Evolutionary conservation across 768 basidiomycete species (phyloP).

Genomic region (Suillus bovinus): DNA sequence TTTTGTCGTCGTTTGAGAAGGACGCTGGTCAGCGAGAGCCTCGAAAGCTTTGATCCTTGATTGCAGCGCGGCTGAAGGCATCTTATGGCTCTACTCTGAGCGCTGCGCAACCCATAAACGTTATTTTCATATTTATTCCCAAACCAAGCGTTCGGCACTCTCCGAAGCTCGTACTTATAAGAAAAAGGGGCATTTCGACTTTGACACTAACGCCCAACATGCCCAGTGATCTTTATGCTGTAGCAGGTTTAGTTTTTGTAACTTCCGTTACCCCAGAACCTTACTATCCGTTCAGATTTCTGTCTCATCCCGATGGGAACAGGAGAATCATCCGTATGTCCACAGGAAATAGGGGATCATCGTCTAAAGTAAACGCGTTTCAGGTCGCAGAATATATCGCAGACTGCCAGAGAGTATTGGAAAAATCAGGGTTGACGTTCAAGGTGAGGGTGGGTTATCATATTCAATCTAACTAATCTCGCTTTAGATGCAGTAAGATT

Average conservation of each 20-base stretch:
- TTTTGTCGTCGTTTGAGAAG: conserved; percentile 22
- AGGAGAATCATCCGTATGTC: conserved; percentile 62
- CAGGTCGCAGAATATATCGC: conserved; percentile 79
- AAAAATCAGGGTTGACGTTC: conserved; percentile 80
- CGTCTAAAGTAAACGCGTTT: conserved; percentile 14
- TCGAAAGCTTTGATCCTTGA: conserved; percentile 68
- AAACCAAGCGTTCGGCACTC: background rate
- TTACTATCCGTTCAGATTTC: conserved; percentile 56
- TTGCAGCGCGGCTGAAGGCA: conserved; percentile 52
- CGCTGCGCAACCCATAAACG: conserved; percentile 11
- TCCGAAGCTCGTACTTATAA: background rate
- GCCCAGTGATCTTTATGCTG: conserved; percentile 62
- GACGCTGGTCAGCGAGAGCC: conserved; percentile 36
- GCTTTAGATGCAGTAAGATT: conserved; percentile 39
- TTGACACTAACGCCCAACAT: conserved; percentile 17
- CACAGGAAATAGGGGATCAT: background rate
- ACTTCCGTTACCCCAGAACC: conserved; percentile 1
- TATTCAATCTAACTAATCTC: background rate
- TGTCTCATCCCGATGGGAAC: conserved; percentile 89
- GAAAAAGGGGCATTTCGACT: conserved; percentile 4
- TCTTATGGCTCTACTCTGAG: conserved; percentile 14
- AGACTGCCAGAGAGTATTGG: conserved; percentile 80
- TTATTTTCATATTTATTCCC: background rate
- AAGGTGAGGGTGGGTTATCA: conserved; percentile 49
- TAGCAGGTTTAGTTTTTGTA: conserved; percentile 54